These are phyloP conservation scores for Noccaea caerulescens DNA, from an alignment of 345 rosid species.

Conservation along the genomic window DNA sequence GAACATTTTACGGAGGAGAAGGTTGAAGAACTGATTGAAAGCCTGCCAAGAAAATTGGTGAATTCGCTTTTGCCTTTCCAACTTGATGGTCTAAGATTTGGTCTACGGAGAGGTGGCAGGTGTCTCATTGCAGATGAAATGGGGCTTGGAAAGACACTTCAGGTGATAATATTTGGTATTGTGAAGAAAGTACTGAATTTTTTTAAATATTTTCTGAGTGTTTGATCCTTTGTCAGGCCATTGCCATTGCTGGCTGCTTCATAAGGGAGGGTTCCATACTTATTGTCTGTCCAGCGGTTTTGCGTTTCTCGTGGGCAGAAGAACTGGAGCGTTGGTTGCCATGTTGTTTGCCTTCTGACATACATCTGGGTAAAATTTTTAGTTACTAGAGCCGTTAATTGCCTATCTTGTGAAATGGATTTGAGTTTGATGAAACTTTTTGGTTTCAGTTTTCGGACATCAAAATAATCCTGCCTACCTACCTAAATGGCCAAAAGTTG, in stretches of 20 bases:
- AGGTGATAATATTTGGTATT: constrained; percentile 51
- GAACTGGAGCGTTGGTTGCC: constrained; percentile 97
- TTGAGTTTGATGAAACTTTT: constrained; percentile 31
- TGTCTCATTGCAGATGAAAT: constrained; percentile 98
- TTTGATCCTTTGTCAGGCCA: constrained; percentile 63
- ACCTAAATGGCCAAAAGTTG: constrained; percentile 74
- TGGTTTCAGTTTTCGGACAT: constrained; percentile 79
- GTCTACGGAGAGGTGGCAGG: constrained; percentile 82
- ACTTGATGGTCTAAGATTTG: constrained; percentile 81
- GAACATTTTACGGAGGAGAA: constrained; percentile 71
- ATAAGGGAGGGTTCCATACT: constrained; percentile 76
- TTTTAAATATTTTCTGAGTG: constrained; percentile 18
- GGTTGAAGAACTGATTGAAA: constrained; percentile 62
- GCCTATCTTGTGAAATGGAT: constrained; percentile 2
- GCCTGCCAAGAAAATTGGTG: constrained; percentile 63
- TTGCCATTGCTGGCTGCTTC: constrained; percentile 90
- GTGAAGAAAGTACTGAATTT: not conserved
- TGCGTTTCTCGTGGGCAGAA: constrained; percentile 94
- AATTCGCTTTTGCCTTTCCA: constrained; percentile 83
- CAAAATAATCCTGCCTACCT: constrained; percentile 72
- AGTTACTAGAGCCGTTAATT: constrained; percentile 2
- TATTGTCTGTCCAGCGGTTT: constrained; percentile 92
- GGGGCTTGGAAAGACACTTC: constrained; percentile 97
- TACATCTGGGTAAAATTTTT: constrained; percentile 74
- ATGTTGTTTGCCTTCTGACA: constrained; percentile 80